phyloP scores from a whole-genome alignment of 2,329 filamentous ascomycete genomes.

The Hirsutella thompsonii region DNA sequence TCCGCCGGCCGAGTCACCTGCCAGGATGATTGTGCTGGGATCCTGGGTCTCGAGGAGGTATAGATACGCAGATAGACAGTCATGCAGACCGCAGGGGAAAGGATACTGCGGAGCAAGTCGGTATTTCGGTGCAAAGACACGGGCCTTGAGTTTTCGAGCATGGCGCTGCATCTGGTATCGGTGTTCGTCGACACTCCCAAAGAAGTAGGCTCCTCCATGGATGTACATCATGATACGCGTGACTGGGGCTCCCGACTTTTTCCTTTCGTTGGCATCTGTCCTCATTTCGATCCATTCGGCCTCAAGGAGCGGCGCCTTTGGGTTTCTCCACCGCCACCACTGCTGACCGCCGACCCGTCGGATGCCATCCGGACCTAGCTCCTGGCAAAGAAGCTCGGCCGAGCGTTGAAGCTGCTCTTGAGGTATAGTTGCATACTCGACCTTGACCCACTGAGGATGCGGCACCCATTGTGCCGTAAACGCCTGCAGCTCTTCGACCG shows the following conservation, averaged over 20 bases:
- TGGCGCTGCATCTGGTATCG: conserved; percentile 97
- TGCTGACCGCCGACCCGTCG: conserved; percentile 64
- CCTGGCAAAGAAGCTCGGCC: conserved; percentile 52
- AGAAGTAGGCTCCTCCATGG: conserved; percentile 90
- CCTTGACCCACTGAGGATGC: conserved; percentile 74
- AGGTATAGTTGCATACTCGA: conserved; percentile 55
- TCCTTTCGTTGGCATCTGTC: conserved; percentile 56
- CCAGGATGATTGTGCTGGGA: conserved; percentile 70
- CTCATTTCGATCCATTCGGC: conserved; percentile 98
- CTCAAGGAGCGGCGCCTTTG: conserved; percentile 51
- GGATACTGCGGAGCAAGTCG: conserved; percentile 87
- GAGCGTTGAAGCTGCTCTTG: conserved; percentile 50
- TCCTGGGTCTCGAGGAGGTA: conserved; percentile 66
- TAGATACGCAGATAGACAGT: conserved; percentile 80
- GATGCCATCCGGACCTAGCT: conserved; percentile 69
- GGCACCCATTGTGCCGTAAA: conserved; percentile 92
- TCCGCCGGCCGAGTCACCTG: conserved; percentile 86
- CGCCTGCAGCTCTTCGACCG: conserved; percentile 82
- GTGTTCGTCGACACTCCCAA: conserved; percentile 91
- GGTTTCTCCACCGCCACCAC: conserved; percentile 83
- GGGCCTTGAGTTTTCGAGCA: conserved; percentile 82
- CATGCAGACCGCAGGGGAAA: conserved; percentile 84
- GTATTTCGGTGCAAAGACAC: conserved; percentile 79
- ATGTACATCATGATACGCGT: conserved; percentile 84
- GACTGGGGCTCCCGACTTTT: conserved; percentile 43